Conservation (phyloP, 2,329 filamentous ascomycete genomes). For the Sporothrix luriei region DNA sequence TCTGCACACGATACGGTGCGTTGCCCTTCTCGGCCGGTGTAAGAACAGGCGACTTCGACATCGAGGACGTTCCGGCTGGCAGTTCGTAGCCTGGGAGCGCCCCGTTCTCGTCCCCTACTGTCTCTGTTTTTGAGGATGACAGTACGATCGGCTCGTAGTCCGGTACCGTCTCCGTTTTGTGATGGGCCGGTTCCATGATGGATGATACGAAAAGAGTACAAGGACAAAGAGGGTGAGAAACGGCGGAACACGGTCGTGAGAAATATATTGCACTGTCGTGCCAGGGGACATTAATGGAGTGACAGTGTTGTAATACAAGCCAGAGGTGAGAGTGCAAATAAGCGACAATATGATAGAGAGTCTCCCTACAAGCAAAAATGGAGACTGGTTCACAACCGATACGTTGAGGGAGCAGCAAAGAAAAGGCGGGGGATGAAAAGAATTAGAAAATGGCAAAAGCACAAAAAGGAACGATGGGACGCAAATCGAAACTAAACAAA, state of each 20-base stretch:
- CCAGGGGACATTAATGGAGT: not conserved
- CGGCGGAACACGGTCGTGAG: not conserved
- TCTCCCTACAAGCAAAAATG: not conserved
- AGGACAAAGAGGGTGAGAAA: not conserved
- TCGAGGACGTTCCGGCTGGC: not conserved
- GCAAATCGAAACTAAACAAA: not conserved
- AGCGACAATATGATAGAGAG: not conserved
- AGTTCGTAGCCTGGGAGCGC: not conserved
- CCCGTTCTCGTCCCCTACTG: not conserved
- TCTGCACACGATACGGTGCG: not conserved
- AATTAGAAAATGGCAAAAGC: not conserved
- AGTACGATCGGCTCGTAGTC: not conserved
- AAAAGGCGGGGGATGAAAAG: not conserved
- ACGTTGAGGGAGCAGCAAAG: not conserved
- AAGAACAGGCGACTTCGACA: not conserved
- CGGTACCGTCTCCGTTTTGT: not conserved
- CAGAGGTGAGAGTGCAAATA: not conserved
- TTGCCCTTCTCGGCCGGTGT: not conserved
- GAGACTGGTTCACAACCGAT: not conserved
- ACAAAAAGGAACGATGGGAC: not conserved
- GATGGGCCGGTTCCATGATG: not conserved
- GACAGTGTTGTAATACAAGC: not conserved
- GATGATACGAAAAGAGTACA: not conserved
- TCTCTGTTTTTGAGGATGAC: not conserved
- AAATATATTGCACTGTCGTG: not conserved